These are phyloP conservation scores for Coriolopsis trogii DNA, from an alignment of 1,284 basidiomycete species.

Conservation along the genomic window DNA sequence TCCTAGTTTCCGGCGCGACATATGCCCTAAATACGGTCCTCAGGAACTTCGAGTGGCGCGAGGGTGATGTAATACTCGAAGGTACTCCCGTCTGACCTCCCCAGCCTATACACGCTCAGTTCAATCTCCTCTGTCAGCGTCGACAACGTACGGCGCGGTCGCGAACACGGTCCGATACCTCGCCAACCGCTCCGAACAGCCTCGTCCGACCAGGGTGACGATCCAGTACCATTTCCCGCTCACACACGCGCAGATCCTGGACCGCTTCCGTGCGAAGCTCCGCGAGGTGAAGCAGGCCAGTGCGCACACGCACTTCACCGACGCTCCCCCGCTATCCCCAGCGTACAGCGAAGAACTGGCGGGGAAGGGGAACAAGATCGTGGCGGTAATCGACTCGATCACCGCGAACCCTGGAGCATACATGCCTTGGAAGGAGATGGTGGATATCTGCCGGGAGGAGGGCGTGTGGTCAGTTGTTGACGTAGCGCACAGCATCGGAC, in stretches of 20 bases:
- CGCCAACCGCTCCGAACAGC: conserved; percentile 45
- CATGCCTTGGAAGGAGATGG: conserved; percentile 83
- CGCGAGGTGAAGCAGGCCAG: conserved; percentile 40
- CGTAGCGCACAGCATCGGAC: conserved; percentile 83
- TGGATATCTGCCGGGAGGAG: conserved; percentile 68
- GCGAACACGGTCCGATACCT: conserved; percentile 60
- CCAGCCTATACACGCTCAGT: not conserved
- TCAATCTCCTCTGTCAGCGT: conserved; percentile 26
- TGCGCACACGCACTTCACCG: conserved; percentile 27
- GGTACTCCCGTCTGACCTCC: conserved; percentile 36
- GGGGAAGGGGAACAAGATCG: conserved; percentile 47
- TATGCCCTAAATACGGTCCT: conserved; percentile 71
- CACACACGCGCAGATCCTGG: conserved; percentile 60
- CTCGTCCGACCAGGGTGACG: conserved; percentile 20
- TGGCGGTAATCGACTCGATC: conserved; percentile 81
- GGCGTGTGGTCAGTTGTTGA: conserved; percentile 77
- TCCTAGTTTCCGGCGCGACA: conserved; percentile 68
- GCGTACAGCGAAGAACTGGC: conserved; percentile 6
- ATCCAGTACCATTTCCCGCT: conserved; percentile 49
- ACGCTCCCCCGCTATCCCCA: conserved; percentile 23
- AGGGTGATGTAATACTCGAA: conserved; percentile 51
- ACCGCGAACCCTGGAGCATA: conserved; percentile 69
- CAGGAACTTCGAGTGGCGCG: conserved; percentile 58
- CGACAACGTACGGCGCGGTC: conserved; percentile 64
- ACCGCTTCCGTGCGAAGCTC: conserved; percentile 50